Conservation (phyloP, 257 asterid genomes). For the Jasminum sambac region DNA sequence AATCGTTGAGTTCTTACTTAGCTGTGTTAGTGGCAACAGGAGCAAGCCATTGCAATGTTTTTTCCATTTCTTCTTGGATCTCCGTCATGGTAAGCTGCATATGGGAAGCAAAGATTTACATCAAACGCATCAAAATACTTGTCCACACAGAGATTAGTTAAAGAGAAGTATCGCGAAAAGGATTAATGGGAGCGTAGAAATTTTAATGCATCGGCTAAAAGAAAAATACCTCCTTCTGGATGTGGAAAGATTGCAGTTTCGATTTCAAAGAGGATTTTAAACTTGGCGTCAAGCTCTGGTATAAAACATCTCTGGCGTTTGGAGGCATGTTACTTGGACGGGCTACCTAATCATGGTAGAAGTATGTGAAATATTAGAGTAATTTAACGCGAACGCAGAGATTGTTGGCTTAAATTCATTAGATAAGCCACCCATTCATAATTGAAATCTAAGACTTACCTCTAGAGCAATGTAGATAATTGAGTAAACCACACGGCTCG, state of each 20-base stretch:
- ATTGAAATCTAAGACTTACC: not conserved
- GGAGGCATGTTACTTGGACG: conserved; percentile 54
- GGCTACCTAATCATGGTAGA: conserved; percentile 51
- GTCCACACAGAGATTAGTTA: not conserved
- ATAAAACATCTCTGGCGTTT: conserved; percentile 53
- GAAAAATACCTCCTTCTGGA: conserved; percentile 59
- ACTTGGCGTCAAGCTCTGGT: conserved; percentile 70
- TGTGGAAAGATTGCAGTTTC: conserved; percentile 54
- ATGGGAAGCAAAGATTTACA: conserved; percentile 14
- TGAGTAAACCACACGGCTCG: not conserved
- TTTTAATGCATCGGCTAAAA: not conserved
- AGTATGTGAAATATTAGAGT: conserved; percentile 11
- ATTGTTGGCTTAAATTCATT: too few relatives aligned
- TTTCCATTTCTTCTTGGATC: conserved; percentile 80
- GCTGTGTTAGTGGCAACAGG: conserved; percentile 73
- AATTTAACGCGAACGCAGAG: too few relatives aligned
- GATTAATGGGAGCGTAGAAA: not conserved
- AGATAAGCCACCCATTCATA: not conserved
- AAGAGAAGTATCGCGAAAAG: not conserved
- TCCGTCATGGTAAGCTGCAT: conserved; percentile 52
- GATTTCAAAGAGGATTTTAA: conserved; percentile 56
- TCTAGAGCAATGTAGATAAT: not conserved
- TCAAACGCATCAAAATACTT: not conserved
- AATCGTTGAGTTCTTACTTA: conserved; percentile 47
- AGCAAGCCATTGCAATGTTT: conserved; percentile 75